Evolutionary conservation across 106 monocot species (phyloP).

Genomic region (Dendrobium chrysotoxum): DNA sequence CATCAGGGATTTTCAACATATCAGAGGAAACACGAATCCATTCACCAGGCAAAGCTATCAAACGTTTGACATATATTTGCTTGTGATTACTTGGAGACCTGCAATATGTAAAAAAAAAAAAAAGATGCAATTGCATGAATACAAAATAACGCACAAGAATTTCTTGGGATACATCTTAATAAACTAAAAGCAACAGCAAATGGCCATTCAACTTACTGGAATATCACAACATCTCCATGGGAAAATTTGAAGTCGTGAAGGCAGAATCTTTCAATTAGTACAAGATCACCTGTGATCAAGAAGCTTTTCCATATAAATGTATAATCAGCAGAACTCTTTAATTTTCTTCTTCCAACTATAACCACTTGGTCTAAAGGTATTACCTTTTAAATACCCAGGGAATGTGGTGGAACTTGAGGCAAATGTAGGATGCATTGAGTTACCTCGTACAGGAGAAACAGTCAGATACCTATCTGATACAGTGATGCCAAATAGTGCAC

Average conservation of each 20-base stretch:
- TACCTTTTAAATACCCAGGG: conserved; percentile 43
- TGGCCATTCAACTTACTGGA: conserved; percentile 31
- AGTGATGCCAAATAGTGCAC: conserved; percentile 47
- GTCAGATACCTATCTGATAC: conserved; percentile 67
- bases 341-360: background rate
- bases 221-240: conserved; percentile 75
- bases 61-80: conserved; percentile 52
- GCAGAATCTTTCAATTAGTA: conserved; percentile 64
- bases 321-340: background rate
- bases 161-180: background rate
- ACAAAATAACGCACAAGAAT: background rate
- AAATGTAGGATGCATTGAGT: conserved; percentile 82
- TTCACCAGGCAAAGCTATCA: conserved; percentile 84
- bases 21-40: conserved; percentile 66
- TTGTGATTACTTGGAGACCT: conserved; percentile 54
- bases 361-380: background rate
- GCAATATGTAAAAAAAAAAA: conserved; percentile 5
- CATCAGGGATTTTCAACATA: conserved; percentile 60
- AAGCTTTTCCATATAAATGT: conserved; percentile 9
- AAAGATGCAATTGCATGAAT: background rate
- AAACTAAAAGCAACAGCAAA: background rate
- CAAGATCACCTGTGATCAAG: conserved; percentile 45
- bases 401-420: conserved; percentile 20
- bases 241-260: conserved; percentile 71
- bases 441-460: conserved; percentile 46